These are phyloP conservation scores for Hirschfeldia incana DNA, from an alignment of 345 rosid genomes.

Conservation along the genomic window DNA sequence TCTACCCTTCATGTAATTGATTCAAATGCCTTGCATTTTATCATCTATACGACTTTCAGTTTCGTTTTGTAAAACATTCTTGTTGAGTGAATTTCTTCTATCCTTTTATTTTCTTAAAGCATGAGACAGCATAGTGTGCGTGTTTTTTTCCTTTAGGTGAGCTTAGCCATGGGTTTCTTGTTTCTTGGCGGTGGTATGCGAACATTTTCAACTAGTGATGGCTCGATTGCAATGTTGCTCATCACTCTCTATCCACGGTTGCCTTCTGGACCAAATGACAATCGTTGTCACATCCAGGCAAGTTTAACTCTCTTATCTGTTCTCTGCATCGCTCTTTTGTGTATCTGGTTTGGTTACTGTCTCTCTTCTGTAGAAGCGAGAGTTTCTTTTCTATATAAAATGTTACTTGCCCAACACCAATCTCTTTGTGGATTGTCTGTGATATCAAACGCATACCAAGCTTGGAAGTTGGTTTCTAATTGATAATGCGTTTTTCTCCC, in stretches of 20 bases:
- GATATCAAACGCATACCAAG: constrained; percentile 16
- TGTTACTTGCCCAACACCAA: constrained; percentile 18
- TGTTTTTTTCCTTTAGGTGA: constrained; percentile 55
- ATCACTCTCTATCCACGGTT: constrained; percentile 90
- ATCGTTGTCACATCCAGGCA: constrained; percentile 99
- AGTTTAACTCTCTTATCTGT: background rate
- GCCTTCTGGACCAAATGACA: constrained; percentile 97
- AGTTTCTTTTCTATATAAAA: background rate
- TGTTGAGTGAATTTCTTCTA: background rate
- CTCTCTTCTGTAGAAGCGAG: background rate
- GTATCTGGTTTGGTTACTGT: background rate
- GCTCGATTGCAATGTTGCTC: constrained; percentile 82
- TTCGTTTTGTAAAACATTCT: background rate
- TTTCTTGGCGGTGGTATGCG: constrained; percentile 95
- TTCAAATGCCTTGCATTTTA: background rate
- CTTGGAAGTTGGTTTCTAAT: constrained; percentile 27
- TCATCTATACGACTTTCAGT: background rate
- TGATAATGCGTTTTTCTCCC: constrained; percentile 11
- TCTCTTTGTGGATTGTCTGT: constrained; percentile 14
- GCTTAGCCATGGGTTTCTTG: constrained; percentile 90
- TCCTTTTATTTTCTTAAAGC: constrained; percentile 1
- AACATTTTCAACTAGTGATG: constrained; percentile 86
- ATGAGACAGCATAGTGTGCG: constrained; percentile 17
- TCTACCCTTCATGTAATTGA: constrained; percentile 3
- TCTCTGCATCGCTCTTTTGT: background rate